phyloP scores from a whole-genome alignment of 2,329 filamentous ascomycete species.

The Diatrype stigma region DNA sequence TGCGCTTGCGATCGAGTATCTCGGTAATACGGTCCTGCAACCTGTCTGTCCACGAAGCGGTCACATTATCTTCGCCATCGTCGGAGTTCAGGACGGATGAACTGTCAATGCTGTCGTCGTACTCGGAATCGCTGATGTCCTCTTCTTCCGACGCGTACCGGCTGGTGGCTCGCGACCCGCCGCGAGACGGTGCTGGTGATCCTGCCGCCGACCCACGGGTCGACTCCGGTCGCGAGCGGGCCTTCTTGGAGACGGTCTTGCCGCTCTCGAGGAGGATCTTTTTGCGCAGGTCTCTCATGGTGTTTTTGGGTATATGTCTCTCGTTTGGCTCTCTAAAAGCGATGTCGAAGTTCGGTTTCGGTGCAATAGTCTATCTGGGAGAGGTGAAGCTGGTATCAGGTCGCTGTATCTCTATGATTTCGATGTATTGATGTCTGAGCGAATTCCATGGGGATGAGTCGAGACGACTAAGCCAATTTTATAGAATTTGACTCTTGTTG shows the following conservation, averaged over 20 bases:
- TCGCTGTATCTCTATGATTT: conserved; percentile 22
- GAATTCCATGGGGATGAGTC: conserved; percentile 26
- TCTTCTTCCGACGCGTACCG: conserved; percentile 63
- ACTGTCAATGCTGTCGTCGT: conserved; percentile 43
- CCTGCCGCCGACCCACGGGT: conserved; percentile 54
- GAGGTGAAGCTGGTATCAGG: conserved; percentile 15
- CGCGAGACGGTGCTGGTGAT: conserved; percentile 55
- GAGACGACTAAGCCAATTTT: background rate
- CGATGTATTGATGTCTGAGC: conserved; percentile 15
- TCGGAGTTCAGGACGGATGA: conserved; percentile 57
- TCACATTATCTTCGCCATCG: conserved; percentile 56
- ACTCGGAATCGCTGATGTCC: conserved; percentile 50
- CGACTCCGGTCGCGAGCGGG: conserved; percentile 51
- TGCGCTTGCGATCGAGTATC: conserved; percentile 71
- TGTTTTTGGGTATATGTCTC: background rate
- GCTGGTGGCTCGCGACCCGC: conserved; percentile 55
- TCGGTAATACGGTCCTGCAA: conserved; percentile 65
- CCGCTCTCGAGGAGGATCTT: conserved; percentile 65
- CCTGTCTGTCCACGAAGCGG: conserved; percentile 55
- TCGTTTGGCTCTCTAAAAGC: background rate
- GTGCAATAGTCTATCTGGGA: background rate
- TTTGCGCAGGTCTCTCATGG: conserved; percentile 62
- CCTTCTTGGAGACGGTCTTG: conserved; percentile 70
- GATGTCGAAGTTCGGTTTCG: background rate
- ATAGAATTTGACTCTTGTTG: conserved; percentile 2